A percentile compares a stretch with the other conserved stretches of the same genome.
These are phyloP conservation scores for Ogataea salicorniae DNA, from an alignment of 805 yeast genomes.

Conservation along the genomic window DNA sequence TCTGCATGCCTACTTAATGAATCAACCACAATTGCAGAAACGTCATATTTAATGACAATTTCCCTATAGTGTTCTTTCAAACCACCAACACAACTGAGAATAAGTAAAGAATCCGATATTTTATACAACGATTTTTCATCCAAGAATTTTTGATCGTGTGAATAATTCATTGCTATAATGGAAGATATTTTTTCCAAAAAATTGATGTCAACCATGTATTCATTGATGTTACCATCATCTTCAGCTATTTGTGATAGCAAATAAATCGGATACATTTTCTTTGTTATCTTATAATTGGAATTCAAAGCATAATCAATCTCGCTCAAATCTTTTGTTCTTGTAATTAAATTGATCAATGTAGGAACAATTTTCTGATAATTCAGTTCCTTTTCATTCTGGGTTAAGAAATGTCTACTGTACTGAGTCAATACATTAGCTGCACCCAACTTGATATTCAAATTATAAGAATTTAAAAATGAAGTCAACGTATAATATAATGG, in stretches of 20 bases:
- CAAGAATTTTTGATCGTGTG: constrained; percentile 19
- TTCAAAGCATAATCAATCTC: constrained; percentile 14
- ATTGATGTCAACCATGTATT: constrained; percentile 30
- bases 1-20: constrained; percentile 29
- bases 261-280: constrained; percentile 31
- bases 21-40: constrained; percentile 27
- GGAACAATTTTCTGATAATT: constrained; percentile 23
- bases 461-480: constrained; percentile 21
- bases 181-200: constrained; percentile 29
- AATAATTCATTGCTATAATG: constrained; percentile 25
- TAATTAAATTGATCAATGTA: constrained; percentile 18
- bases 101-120: constrained; percentile 32
- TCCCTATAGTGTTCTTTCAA: constrained; percentile 33
- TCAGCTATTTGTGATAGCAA: constrained; percentile 31
- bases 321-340: constrained; percentile 14
- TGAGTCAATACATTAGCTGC: constrained; percentile 26
- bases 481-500: constrained; percentile 26
- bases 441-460: constrained; percentile 21
- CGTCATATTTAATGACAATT: constrained; percentile 28
- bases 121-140: constrained; percentile 28
- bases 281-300: constrained; percentile 20
- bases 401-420: constrained; percentile 17
- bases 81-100: constrained; percentile 35
- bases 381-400: constrained; percentile 9
- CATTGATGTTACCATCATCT: constrained; percentile 30